These are phyloP conservation scores for Reutealis trisperma DNA, from an alignment of 345 rosid genomes.

Conservation along the genomic window DNA sequence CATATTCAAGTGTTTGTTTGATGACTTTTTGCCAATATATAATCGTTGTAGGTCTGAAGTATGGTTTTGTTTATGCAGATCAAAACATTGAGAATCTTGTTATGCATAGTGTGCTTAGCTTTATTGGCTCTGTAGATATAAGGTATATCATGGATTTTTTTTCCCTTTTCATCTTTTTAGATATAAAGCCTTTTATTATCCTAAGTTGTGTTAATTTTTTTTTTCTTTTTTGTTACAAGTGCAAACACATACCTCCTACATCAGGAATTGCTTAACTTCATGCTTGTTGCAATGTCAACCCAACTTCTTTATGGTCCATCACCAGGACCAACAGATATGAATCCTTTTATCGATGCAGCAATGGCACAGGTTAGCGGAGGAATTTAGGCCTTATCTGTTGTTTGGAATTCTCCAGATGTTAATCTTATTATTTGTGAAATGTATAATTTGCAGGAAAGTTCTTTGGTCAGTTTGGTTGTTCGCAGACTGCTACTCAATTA, in stretches of 20 bases:
- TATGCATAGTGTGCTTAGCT: conserved; percentile 74
- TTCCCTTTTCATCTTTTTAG: not conserved
- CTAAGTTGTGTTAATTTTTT: conserved; percentile 38
- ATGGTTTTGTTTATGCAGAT: conserved; percentile 54
- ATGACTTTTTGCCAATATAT: not conserved
- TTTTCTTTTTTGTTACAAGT: conserved; percentile 53
- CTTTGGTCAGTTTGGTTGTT: conserved; percentile 66
- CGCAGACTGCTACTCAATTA: conserved; percentile 68
- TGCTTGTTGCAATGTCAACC: conserved; percentile 85
- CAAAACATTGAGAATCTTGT: conserved; percentile 69
- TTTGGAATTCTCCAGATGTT: conserved; percentile 6
- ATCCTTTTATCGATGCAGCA: conserved; percentile 89
- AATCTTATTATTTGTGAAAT: conserved; percentile 9
- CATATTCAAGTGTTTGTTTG: not conserved
- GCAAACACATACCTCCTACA: conserved; percentile 70
- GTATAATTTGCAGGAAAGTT: conserved; percentile 56
- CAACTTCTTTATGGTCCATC: conserved; percentile 81
- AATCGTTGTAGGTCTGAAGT: conserved; percentile 13
- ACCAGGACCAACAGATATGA: conserved; percentile 69
- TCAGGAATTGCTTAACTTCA: conserved; percentile 90
- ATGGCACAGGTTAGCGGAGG: conserved; percentile 69
- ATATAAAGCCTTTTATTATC: conserved; percentile 13
- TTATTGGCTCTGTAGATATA: conserved; percentile 72
- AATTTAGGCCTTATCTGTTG: conserved; percentile 5
- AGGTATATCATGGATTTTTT: conserved; percentile 49